Evolutionary conservation across 2,329 filamentous ascomycete species (phyloP).

Genomic region (Trichoderma gracile): DNA sequence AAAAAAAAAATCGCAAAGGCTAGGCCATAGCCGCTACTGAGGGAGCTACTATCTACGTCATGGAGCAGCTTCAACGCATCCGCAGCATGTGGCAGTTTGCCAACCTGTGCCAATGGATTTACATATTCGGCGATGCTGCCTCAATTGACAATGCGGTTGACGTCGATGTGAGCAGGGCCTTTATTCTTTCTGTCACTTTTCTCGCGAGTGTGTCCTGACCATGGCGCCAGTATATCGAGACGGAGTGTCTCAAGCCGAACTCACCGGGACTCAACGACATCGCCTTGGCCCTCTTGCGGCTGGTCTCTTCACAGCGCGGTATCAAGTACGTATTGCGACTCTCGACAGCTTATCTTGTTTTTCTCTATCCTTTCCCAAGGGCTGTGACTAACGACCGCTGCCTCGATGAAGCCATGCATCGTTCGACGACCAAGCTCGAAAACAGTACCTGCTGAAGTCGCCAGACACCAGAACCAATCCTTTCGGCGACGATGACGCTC

Average conservation of each 20-base stretch:
- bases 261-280: slow-evolving; percentile 77
- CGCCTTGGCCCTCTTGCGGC: slow-evolving; percentile 84
- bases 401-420: slow-evolving; percentile 66
- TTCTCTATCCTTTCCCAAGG: not conserved
- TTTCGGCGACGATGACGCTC: slow-evolving; percentile 74
- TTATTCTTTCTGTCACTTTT: too few relatives aligned
- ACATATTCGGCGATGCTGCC: slow-evolving; percentile 82
- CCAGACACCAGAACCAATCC: slow-evolving; percentile 79
- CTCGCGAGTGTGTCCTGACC: not conserved
- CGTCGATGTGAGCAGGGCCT: slow-evolving; percentile 68
- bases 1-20: not conserved
- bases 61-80: slow-evolving; percentile 49
- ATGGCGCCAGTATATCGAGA: slow-evolving; percentile 73
- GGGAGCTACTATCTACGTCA: slow-evolving; percentile 38
- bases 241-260: slow-evolving; percentile 78
- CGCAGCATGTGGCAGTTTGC: slow-evolving; percentile 96
- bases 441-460: slow-evolving; percentile 82
- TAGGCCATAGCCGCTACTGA: not conserved
- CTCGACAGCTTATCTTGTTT: not conserved
- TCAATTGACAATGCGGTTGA: slow-evolving; percentile 89
- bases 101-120: slow-evolving; percentile 90
- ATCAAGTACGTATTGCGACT: slow-evolving; percentile 67
- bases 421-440: slow-evolving; percentile 89
- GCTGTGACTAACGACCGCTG: slow-evolving; percentile 29
- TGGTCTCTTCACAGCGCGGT: slow-evolving; percentile 88